Percentiles rank a stretch among this genome's conserved stretches.
These are phyloP conservation scores for Zymoseptoria tritici DNA, from an alignment of 2,329 filamentous ascomycete genomes.

Conservation along the genomic window DNA sequence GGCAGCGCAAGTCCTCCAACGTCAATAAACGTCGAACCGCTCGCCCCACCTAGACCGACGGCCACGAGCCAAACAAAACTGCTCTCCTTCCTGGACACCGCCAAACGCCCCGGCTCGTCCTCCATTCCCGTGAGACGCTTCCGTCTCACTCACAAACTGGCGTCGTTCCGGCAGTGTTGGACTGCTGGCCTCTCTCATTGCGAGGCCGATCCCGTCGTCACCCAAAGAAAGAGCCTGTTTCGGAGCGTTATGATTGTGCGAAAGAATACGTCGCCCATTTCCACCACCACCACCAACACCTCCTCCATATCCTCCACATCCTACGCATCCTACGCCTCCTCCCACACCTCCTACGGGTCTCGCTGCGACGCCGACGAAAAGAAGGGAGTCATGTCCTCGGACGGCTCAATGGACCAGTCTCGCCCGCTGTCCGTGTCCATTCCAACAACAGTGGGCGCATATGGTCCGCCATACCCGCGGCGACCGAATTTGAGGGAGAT, in stretches of 20 bases:
- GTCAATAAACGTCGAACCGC: neutral
- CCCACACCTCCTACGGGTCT: conserved; percentile 18
- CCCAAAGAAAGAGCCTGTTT: conserved; percentile 15
- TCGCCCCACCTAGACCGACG: neutral
- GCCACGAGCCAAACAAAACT: neutral
- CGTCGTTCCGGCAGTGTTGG: neutral
- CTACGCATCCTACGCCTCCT: conserved; percentile 20
- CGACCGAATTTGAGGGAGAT: conserved; percentile 79
- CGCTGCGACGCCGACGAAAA: conserved; percentile 38
- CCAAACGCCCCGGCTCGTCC: neutral
- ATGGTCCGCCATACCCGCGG: conserved; percentile 48
- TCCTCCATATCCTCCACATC: conserved; percentile 21
- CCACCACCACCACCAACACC: conserved; percentile 16
- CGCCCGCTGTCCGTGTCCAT: conserved; percentile 46
- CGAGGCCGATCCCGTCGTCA: neutral
- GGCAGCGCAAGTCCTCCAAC: neutral
- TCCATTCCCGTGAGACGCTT: neutral
- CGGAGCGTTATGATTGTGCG: conserved; percentile 26
- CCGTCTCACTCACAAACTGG: neutral
- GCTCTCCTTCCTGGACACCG: neutral
- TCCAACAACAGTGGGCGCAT: conserved; percentile 32
- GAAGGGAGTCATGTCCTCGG: conserved; percentile 43
- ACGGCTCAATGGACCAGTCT: conserved; percentile 32
- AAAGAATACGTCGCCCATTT: conserved; percentile 22
- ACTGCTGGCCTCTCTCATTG: neutral